phyloP scores from a whole-genome alignment of 2,329 filamentous ascomycete species.

The Magnaporthiopsis rhizophila region DNA sequence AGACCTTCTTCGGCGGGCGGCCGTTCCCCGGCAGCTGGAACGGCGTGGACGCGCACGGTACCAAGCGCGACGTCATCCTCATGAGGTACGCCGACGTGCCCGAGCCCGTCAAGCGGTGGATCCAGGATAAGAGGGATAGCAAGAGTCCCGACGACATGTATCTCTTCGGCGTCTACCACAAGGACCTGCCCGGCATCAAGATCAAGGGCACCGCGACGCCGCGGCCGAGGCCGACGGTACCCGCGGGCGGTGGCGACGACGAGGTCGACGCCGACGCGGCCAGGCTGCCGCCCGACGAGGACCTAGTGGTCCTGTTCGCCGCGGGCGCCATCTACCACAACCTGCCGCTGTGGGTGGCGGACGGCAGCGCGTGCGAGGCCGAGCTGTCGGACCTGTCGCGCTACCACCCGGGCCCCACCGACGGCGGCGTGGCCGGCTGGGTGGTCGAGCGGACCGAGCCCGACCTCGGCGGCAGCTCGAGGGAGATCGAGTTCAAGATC shows the following conservation, averaged over 20 bases:
- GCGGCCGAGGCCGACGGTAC: conserved; percentile 17
- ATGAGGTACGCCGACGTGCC: conserved; percentile 39
- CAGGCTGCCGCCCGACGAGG: conserved; percentile 21
- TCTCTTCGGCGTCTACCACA: conserved; percentile 33
- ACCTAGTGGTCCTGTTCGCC: conserved; percentile 40
- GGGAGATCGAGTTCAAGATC: conserved; percentile 12
- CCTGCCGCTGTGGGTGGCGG: conserved; percentile 41
- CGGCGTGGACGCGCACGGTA: conserved; percentile 42
- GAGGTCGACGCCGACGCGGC: conserved; percentile 23
- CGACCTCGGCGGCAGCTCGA: conserved; percentile 23
- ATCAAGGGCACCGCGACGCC: conserved; percentile 29
- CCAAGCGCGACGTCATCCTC: conserved; percentile 36
- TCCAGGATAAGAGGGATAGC: conserved; percentile 29
- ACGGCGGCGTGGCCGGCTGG: conserved; percentile 34
- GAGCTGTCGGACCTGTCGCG: conserved; percentile 22
- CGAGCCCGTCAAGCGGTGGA: conserved; percentile 36
- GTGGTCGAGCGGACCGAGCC: conserved; percentile 51
- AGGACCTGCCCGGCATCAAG: conserved; percentile 27
- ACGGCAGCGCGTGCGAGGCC: conserved; percentile 34
- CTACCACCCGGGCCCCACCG: conserved; percentile 18
- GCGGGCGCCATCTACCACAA: conserved; percentile 42
- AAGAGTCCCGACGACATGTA: conserved; percentile 22
- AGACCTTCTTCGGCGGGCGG: conserved; percentile 29
- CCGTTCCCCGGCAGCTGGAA: conserved; percentile 45
- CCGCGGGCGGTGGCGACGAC: conserved; percentile 19